Percentiles rank a stretch among this genome's conserved stretches.
Evolutionary conservation across 179 eudicot species (phyloP).

Genomic region (Sideroxylon spinosum): DNA sequence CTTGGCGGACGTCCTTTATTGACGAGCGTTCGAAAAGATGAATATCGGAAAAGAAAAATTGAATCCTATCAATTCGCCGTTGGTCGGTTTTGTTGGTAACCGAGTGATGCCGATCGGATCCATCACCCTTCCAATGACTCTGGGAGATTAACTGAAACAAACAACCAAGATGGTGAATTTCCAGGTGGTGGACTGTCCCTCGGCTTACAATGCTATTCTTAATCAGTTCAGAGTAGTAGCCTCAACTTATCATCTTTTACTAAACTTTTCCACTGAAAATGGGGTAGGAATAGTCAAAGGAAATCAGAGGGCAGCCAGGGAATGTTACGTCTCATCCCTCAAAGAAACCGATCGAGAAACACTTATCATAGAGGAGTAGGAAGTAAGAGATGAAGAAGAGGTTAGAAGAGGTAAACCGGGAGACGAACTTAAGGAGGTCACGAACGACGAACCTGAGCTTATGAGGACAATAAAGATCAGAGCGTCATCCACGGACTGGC

Average conservation of each 20-base stretch:
- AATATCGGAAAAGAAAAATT: background rate
- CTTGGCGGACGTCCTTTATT: background rate
- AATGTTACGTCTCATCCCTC: too few relatives aligned
- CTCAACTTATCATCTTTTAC: too few relatives aligned
- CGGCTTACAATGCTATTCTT: background rate
- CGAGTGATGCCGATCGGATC: background rate
- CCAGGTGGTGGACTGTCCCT: background rate
- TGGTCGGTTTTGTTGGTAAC: background rate
- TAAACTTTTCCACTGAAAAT: background rate
- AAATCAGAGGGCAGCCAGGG: too few relatives aligned
- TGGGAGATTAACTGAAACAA: background rate
- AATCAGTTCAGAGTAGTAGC: too few relatives aligned
- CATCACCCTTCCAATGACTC: rapidly evolving
- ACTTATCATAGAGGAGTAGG: too few relatives aligned
- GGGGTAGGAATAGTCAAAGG: too few relatives aligned
- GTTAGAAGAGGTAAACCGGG: too few relatives aligned
- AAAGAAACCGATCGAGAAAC: too few relatives aligned
- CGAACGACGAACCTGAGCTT: too few relatives aligned
- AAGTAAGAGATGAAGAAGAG: too few relatives aligned
- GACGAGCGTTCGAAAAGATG: background rate
- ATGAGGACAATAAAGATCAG: background rate
- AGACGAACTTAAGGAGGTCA: rapidly evolving
- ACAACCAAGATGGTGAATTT: background rate
- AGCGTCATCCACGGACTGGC: too few relatives aligned
- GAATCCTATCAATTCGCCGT: background rate